Base-by-base conservation (phyloP, 768 basidiomycete species). In the Lactifluus subvellereus region DNA sequence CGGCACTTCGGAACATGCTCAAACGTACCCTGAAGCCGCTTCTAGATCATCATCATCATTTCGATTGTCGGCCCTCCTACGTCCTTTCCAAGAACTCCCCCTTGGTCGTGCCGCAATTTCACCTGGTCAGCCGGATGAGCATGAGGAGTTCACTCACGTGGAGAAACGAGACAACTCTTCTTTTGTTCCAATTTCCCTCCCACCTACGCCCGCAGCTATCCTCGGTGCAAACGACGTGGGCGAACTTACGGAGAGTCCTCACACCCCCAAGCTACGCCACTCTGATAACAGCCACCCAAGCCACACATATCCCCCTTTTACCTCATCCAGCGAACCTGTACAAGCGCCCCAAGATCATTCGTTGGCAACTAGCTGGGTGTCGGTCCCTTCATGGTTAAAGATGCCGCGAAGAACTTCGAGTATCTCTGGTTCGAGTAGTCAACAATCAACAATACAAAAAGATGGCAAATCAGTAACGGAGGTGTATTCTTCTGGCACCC, bases 121-220 rank as follows among this genome's bases (percentile, higher is more conserved):
- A 7, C 68, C 75, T n/a, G 74, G 76, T 66, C 66, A 74, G 63
- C 69, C 72, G 22, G 74, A 72, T 57, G 76, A 75, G 16, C 63
- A 72, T 35, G 88, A 90, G 59, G 89, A 86, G 50, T 91, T 87
- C 70, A 89, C 88, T 6, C 85, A 90, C 69, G 79, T 91, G 58
- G 79, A 80, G 55, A 85, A 81, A 69, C 77, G 81, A 48, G 75
- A 67, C 32, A 57, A 78, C 14, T 76, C 80, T 54, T 78, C 77
- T 11, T 89, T 90, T 65, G 76, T 91, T 42, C 65, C 67, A 35
- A 53, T 62, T 35, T 55, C 67, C 11, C 54, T 50, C 37, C 59
- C 64, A 14, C 47, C 53, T 14, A 43, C 53, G 1, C 53, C 62
- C 8, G 42, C 57, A 16, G 57, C 35, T 13, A 45, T 20, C 35